phyloP scores from a whole-genome alignment of 768 basidiomycete genomes.

The Boletus rufocinnamomeus region DNA sequence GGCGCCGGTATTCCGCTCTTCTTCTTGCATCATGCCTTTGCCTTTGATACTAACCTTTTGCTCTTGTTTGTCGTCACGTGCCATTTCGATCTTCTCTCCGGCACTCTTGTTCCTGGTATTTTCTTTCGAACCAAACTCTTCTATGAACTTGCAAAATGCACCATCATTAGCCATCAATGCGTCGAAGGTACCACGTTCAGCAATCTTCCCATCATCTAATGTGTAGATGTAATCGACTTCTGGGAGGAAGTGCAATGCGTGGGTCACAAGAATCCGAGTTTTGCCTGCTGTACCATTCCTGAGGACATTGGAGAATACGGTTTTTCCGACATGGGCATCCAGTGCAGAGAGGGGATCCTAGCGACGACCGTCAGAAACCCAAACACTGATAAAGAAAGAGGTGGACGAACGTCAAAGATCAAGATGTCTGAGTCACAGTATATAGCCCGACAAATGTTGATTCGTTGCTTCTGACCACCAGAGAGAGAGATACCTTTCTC shows the following conservation, averaged over 20 bases:
- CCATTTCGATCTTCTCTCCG: slow-evolving; percentile 35
- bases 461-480: slow-evolving; percentile 78
- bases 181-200: slow-evolving; percentile 77
- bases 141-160: slow-evolving; percentile 72
- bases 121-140: slow-evolving; percentile 75
- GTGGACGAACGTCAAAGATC: slow-evolving; percentile 63
- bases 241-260: slow-evolving; percentile 88
- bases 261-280: slow-evolving; percentile 88
- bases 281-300: slow-evolving; percentile 61
- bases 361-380: neutral
- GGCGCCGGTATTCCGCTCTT: slow-evolving; percentile 80
- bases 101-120: slow-evolving; percentile 42
- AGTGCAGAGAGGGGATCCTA: slow-evolving; percentile 87
- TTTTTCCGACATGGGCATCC: slow-evolving; percentile 90
- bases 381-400: neutral
- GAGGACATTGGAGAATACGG: slow-evolving; percentile 83
- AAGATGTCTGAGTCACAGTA: slow-evolving; percentile 87
- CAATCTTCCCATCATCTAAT: slow-evolving; percentile 73
- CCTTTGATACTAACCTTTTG: slow-evolving; percentile 41
- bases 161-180: slow-evolving; percentile 66
- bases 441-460: slow-evolving; percentile 85
- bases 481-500: slow-evolving; percentile 87
- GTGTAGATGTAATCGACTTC: slow-evolving; percentile 86
- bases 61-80: slow-evolving; percentile 38
- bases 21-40: slow-evolving; percentile 73